A percentile compares a stretch with the other conserved stretches of the same genome.
Conservation (phyloP, 129 eudicot genomes). For the Artemisia tridentata region DNA sequence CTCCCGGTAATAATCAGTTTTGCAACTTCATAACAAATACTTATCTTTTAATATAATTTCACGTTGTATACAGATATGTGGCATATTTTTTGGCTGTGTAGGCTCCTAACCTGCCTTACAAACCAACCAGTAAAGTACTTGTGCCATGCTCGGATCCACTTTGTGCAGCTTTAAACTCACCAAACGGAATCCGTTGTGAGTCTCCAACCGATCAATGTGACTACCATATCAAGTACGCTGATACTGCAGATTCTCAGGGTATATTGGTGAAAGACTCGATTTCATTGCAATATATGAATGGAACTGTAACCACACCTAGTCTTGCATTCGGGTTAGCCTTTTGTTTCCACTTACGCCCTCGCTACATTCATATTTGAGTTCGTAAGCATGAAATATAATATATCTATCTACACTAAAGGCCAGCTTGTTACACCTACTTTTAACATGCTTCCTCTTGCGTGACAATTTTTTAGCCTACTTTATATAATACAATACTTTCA, state of each 20-base stretch:
- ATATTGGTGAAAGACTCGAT: conserved; percentile 57
- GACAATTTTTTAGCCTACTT: too few relatives aligned
- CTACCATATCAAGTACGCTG: conserved; percentile 65
- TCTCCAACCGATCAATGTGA: conserved; percentile 71
- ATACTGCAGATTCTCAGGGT: conserved; percentile 64
- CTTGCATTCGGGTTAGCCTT: conserved; percentile 67
- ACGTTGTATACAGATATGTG: not conserved
- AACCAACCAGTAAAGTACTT: conserved; percentile 43
- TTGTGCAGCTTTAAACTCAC: conserved; percentile 49
- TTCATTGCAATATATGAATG: conserved; percentile 49
- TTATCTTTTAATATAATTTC: not conserved
- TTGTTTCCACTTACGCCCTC: not conserved
- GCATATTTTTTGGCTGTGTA: conserved; percentile 24
- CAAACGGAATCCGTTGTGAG: conserved; percentile 34
- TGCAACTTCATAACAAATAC: not conserved
- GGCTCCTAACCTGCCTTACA: conserved; percentile 82
- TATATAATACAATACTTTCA: too few relatives aligned
- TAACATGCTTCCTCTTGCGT: too few relatives aligned
- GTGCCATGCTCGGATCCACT: conserved; percentile 57
- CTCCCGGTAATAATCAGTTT: conserved; percentile 38
- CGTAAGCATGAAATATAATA: too few relatives aligned
- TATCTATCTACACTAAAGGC: too few relatives aligned
- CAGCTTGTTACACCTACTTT: too few relatives aligned
- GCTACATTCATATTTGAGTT: too few relatives aligned
- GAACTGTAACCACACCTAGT: conserved; percentile 37